These are phyloP conservation scores for Huntiella savannae DNA, from an alignment of 2,329 filamentous ascomycete genomes.

Conservation along the genomic window DNA sequence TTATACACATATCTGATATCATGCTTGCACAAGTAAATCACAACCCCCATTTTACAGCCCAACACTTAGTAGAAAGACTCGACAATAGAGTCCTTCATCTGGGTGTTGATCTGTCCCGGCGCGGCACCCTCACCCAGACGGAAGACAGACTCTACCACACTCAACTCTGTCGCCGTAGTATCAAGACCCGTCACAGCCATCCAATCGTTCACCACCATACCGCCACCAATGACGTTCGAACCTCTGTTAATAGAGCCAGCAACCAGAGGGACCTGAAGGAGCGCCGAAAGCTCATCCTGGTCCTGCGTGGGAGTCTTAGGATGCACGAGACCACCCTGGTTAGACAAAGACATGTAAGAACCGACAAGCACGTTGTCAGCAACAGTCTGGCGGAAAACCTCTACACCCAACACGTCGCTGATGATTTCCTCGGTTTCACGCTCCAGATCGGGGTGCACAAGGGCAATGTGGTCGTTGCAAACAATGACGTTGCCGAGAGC, in stretches of 20 bases:
- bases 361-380: constrained; percentile 94
- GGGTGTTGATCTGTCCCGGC: constrained; percentile 59
- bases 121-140: constrained; percentile 73
- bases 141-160: constrained; percentile 92
- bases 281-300: constrained; percentile 84
- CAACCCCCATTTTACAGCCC: too few species aligned
- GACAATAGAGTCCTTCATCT: constrained; percentile 93
- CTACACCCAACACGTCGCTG: constrained; percentile 76
- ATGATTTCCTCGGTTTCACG: constrained; percentile 98
- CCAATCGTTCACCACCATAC: constrained; percentile 95
- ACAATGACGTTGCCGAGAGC: constrained; percentile 95
- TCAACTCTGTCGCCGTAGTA: constrained; percentile 86
- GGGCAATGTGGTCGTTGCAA: constrained; percentile 87
- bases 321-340: constrained; percentile 91
- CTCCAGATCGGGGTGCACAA: constrained; percentile 91
- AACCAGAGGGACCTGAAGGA: constrained; percentile 89
- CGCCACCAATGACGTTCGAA: constrained; percentile 83
- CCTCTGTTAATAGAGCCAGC: constrained; percentile 88
- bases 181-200: constrained; percentile 81
- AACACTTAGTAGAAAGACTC: constrained; percentile 77
- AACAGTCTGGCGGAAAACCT: constrained; percentile 85
- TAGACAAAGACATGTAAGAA: constrained; percentile 89
- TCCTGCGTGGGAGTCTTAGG: constrained; percentile 94
- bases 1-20: too few species aligned
- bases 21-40: too few species aligned